Evolutionary conservation across 306 rosid genomes (phyloP).

Genomic region (Dalbergia cultrata): DNA sequence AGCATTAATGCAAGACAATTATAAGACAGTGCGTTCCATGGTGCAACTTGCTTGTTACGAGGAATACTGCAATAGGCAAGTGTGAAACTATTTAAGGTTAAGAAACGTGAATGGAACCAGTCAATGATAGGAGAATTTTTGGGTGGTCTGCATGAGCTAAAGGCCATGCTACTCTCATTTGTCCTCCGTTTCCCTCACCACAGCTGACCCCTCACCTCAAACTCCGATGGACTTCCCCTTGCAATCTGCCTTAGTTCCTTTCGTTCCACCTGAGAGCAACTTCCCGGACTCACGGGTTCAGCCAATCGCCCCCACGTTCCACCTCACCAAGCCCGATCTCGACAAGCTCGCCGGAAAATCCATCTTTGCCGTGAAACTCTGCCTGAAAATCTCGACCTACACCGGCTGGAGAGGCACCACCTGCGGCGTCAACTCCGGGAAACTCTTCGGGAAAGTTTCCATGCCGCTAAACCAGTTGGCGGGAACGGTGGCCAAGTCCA

Average conservation of each 20-base stretch:
- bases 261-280: constrained; percentile 54
- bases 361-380: constrained; percentile 55
- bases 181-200: no score
- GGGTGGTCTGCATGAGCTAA: no score
- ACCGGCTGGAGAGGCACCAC: constrained; percentile 69
- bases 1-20: no score
- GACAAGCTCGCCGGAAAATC: constrained; percentile 57
- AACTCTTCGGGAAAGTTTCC: constrained; percentile 58
- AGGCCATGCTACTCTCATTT: no score
- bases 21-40: no score
- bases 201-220: no score
- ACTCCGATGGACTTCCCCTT: constrained; percentile 66
- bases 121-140: no score
- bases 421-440: constrained; percentile 73
- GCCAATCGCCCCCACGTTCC: constrained; percentile 69
- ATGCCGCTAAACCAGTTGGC: constrained; percentile 60
- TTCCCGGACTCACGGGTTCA: constrained; percentile 56
- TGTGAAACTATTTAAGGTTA: no score
- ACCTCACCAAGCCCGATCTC: constrained; percentile 68
- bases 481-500: constrained; percentile 57
- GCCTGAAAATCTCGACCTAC: constrained; percentile 65
- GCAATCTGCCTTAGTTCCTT: constrained; percentile 70
- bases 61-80: no score
- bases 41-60: no score
- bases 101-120: no score